Evolutionary conservation across 1,284 basidiomycete species (phyloP).

Genomic region (Ceratobasidium sp.): DNA sequence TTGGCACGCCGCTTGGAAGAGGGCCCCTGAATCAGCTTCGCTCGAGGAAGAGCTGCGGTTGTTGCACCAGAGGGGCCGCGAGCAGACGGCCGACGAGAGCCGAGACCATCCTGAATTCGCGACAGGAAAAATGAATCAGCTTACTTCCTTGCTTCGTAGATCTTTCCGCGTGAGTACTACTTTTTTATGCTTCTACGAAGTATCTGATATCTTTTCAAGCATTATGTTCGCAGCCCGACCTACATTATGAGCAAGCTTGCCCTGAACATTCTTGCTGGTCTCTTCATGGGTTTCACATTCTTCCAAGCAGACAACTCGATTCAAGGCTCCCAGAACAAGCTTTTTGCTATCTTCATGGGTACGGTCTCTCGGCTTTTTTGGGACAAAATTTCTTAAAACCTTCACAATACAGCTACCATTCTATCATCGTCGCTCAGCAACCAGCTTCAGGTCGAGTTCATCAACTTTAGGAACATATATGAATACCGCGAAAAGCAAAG

Average conservation of each 20-base stretch:
- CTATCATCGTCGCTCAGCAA: slow-evolving; percentile 65
- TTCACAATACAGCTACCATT: slow-evolving; percentile 68
- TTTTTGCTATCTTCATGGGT: slow-evolving; percentile 71
- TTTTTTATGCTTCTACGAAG: too few species aligned
- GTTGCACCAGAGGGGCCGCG: slow-evolving; percentile 19
- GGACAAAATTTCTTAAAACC: slow-evolving; percentile 52
- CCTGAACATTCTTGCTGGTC: slow-evolving; percentile 58
- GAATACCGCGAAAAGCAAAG: slow-evolving; percentile 81
- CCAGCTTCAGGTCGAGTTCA: slow-evolving; percentile 66
- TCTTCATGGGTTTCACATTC: slow-evolving; percentile 80
- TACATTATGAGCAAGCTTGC: slow-evolving; percentile 84
- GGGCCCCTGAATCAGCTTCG: slow-evolving; percentile 28
- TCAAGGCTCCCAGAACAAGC: slow-evolving; percentile 85
- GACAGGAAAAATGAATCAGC: slow-evolving; percentile 67
- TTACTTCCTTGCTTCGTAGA: slow-evolving; percentile 66
- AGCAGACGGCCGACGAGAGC: slow-evolving; percentile 35
- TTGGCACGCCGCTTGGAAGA: slow-evolving; percentile 43
- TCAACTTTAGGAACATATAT: slow-evolving; percentile 70
- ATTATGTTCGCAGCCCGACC: slow-evolving; percentile 75
- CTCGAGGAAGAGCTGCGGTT: slow-evolving; percentile 43
- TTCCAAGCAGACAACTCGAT: slow-evolving; percentile 75
- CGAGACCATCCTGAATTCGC: slow-evolving; percentile 66
- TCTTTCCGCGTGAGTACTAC: slow-evolving; percentile 61
- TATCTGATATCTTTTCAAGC: slow-evolving; percentile 46
- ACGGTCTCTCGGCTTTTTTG: slow-evolving; percentile 46